Base-by-base conservation (phyloP, 345 rosid genomes). In the Boechera divaricarpa region DNA sequence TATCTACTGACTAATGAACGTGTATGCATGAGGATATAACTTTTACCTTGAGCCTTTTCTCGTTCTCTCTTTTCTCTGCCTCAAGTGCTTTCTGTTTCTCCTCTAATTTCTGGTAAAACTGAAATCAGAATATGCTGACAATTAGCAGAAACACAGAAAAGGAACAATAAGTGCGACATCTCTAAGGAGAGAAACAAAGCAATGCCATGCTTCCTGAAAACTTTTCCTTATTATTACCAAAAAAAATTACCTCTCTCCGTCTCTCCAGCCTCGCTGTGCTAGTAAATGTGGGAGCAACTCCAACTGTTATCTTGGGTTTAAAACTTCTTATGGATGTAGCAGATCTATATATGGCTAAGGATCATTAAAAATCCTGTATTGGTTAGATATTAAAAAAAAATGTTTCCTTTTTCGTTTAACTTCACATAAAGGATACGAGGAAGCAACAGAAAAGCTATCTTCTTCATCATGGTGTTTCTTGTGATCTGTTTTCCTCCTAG, bases 61-160 rank as follows among this genome's bases (percentile, higher is more conserved):
- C 96, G 54, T 83, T 84, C 60, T 92, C 92, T 60, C 51, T 85
- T 81, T 66, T 86, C 92, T 95, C 91, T 48, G 77, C 89, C 81
- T 90, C 98, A 48, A 95, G 75, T 35, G 98, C 98, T 68, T 78
- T 86, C 77, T 95, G 97, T 75, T 95, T 95, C 77, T 91, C 92
- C 81, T 84, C 97, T 72, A 95, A 70, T 63, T 92, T 95, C 47
- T 83, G 56, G 85, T 90, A 92, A 78, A 89, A 95, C 99, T 95
- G 79, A 55, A 62, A 74, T 28, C 26, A 77, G 29, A 44, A 41
- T 5, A 70, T 10, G 42, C 41, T 59, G 73, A 78, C 21, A 76
- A 60, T 35, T 64, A 76, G 73, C 63, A 59, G 1, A 76, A 29
- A 67, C 59, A 77, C 21, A 8, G n/a, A 74, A 54, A 31, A 63